A percentile compares a stretch with the other conserved stretches of the same genome.
phyloP scores from a whole-genome alignment of 2,329 filamentous ascomycete genomes.

The Talaromyces piceae region DNA sequence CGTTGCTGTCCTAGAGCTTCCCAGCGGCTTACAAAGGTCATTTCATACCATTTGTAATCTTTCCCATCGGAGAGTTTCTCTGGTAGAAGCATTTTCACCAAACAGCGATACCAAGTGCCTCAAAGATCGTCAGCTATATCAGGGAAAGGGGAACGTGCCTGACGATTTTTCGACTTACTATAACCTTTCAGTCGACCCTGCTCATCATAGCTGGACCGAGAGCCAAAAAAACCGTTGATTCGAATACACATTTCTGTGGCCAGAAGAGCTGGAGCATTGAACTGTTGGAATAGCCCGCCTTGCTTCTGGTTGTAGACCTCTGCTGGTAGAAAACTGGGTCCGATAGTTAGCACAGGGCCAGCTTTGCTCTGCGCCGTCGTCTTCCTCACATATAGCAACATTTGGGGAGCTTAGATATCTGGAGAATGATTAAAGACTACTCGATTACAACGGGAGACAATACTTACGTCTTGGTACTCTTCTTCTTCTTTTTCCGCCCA shows the following conservation, averaged over 20 bases:
- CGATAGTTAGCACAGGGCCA: neutral
- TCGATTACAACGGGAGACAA: neutral
- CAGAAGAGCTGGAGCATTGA: constrained; percentile 7
- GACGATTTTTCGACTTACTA: constrained; percentile 2
- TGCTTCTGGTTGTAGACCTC: neutral
- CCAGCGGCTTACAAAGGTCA: constrained; percentile 9
- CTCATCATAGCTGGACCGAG: constrained; percentile 4
- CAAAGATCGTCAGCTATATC: neutral
- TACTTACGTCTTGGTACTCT: neutral
- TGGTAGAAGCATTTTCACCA: constrained; percentile 8
- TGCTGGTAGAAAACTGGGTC: constrained; percentile 5
- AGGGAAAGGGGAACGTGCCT: neutral
- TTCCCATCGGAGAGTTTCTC: constrained; percentile 2
- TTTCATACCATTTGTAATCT: constrained; percentile 11
- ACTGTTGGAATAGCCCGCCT: constrained; percentile 3
- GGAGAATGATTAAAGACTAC: neutral
- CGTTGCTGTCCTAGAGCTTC: neutral
- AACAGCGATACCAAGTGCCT: constrained; percentile 12
- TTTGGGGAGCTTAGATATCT: constrained; percentile 5
- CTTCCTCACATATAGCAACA: constrained; percentile 8
- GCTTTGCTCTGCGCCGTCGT: neutral
- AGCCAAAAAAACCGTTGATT: constrained; percentile 9
- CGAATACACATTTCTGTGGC: constrained; percentile 6
- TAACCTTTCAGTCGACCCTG: constrained; percentile 6
- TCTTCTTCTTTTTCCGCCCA: neutral